phyloP scores from a whole-genome alignment of 23 red algal species.

The Cyanidioschyzon merolae region DNA sequence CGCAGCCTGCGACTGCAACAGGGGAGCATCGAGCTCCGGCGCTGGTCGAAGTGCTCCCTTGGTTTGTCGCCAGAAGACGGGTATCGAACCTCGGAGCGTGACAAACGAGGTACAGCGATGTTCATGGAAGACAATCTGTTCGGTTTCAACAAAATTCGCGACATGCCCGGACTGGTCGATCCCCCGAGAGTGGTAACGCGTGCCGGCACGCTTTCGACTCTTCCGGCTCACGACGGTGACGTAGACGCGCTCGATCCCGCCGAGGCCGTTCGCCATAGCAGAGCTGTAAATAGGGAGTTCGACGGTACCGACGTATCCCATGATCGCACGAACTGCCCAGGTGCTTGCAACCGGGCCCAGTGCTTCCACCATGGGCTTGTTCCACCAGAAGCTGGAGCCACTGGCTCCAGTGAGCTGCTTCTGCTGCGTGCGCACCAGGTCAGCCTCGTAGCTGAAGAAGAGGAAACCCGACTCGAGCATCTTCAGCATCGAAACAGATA shows the following conservation, averaged over 20 bases:
- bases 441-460: constrained; percentile 44
- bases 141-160: constrained; percentile 96
- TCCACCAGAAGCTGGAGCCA: constrained; percentile 79
- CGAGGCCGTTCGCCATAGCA: constrained; percentile 11
- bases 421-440: constrained; percentile 40
- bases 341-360: constrained; percentile 2
- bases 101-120: constrained; percentile 42
- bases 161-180: constrained; percentile 78
- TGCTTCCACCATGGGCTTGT: constrained; percentile 41
- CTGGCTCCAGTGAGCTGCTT: constrained; percentile 7
- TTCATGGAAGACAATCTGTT: constrained; percentile 58
- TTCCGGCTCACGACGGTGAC: constrained; percentile 55
- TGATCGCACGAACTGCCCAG: constrained; percentile 50
- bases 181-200: constrained; percentile 69
- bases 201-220: constrained; percentile 60
- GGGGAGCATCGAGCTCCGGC: constrained; percentile 63
- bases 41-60: constrained; percentile 80
- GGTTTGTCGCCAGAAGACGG: constrained; percentile 94
- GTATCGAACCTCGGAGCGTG: constrained; percentile 72
- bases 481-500: constrained; percentile 41
- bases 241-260: constrained; percentile 21
- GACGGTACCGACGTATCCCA: constrained; percentile 62
- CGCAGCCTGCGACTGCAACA: constrained; percentile 34
- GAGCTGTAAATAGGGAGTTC: constrained; percentile 28
- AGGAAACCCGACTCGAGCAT: constrained; percentile 63